Conservation (phyloP, 768 basidiomycete species). For the Lactarius pseudohatsudake region DNA sequence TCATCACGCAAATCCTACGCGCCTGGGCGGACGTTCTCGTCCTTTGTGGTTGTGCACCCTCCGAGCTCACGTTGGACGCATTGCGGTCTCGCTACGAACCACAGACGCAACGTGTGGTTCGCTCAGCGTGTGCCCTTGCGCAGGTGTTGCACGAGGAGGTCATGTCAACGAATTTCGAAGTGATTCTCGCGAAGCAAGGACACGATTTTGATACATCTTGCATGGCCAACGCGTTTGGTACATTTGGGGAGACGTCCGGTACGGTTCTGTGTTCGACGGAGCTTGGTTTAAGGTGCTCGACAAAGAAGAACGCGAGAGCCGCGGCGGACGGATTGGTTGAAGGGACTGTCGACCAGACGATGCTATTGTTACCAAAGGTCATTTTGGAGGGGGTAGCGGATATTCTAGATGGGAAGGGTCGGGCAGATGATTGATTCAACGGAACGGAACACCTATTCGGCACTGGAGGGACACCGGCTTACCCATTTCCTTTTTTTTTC, state of each 20-base stretch:
- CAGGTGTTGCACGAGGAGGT: conserved; percentile 70
- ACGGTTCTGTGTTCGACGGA: conserved; percentile 67
- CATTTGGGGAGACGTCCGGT: conserved; percentile 46
- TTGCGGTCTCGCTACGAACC: conserved; percentile 53
- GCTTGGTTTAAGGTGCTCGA: conserved; percentile 66
- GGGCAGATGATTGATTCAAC: conserved; percentile 2
- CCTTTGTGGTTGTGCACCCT: conserved; percentile 53
- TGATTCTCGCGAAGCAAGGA: conserved; percentile 58
- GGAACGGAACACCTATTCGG: conserved; percentile 1
- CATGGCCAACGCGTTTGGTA: conserved; percentile 66
- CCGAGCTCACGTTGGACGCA: conserved; percentile 32
- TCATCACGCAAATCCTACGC: conserved; percentile 70
- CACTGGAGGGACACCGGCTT: background rate
- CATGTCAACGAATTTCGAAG: conserved; percentile 74
- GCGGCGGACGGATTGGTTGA: conserved; percentile 38
- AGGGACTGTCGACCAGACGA: conserved; percentile 52
- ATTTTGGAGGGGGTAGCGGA: conserved; percentile 69
- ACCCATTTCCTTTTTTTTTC: background rate
- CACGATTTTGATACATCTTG: conserved; percentile 47
- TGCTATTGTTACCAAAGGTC: conserved; percentile 71
- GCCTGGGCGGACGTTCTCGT: conserved; percentile 70
- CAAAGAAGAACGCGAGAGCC: conserved; percentile 40
- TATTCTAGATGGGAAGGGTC: conserved; percentile 38
- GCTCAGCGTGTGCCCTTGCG: conserved; percentile 60
- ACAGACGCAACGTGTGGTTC: conserved; percentile 66